phyloP scores from a whole-genome alignment of 495 filamentous ascomycete species.

The Podospora didyma region DNA sequence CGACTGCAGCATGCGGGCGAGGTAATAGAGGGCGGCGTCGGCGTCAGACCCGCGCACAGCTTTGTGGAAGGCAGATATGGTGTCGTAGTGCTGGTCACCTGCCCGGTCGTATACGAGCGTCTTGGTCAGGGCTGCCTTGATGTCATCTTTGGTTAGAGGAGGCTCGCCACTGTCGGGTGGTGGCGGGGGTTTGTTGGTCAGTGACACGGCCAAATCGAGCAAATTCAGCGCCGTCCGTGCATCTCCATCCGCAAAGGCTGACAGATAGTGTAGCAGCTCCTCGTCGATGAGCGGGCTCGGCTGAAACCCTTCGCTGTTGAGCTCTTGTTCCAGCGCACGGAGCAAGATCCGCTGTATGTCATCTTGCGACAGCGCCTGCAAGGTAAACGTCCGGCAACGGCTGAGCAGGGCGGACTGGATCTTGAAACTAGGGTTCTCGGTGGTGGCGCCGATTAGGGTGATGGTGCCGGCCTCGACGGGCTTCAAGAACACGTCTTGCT shows the following conservation, averaged over 20 bases:
- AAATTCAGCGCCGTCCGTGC: slow-evolving; percentile 90
- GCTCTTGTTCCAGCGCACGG: slow-evolving; percentile 65
- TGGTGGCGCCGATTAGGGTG: slow-evolving; percentile 91
- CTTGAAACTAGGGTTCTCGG: slow-evolving; percentile 96
- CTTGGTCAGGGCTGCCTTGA: slow-evolving; percentile 79
- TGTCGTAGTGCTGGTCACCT: slow-evolving; percentile 94
- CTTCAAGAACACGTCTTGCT: slow-evolving; percentile 93
- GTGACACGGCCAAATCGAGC: slow-evolving; percentile 74
- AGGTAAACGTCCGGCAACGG: slow-evolving; percentile 84
- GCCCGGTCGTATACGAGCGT: slow-evolving; percentile 92
- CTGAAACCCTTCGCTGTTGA: slow-evolving; percentile 17
- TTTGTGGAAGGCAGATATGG: slow-evolving; percentile 96
- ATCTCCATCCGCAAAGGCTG: slow-evolving; percentile 85
- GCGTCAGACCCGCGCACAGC: slow-evolving; percentile 82
- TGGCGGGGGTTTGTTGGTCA: slow-evolving; percentile 29
- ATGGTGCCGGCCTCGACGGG: slow-evolving; percentile 90
- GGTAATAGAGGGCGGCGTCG: slow-evolving; percentile 87
- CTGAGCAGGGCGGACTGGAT: slow-evolving; percentile 84
- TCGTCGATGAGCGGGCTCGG: slow-evolving; percentile 63
- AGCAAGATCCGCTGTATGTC: slow-evolving; percentile 69
- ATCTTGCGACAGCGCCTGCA: slow-evolving; percentile 65
- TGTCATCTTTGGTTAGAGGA: slow-evolving; percentile 54
- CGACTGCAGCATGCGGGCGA: slow-evolving; percentile 91
- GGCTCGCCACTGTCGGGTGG: slow-evolving; percentile 15
- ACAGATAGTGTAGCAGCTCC: slow-evolving; percentile 74